A percentile compares a stretch with the other conserved stretches of the same genome.
Conservation (phyloP, 176 grass and related monocot species). For the Oryza australiensis region DNA sequence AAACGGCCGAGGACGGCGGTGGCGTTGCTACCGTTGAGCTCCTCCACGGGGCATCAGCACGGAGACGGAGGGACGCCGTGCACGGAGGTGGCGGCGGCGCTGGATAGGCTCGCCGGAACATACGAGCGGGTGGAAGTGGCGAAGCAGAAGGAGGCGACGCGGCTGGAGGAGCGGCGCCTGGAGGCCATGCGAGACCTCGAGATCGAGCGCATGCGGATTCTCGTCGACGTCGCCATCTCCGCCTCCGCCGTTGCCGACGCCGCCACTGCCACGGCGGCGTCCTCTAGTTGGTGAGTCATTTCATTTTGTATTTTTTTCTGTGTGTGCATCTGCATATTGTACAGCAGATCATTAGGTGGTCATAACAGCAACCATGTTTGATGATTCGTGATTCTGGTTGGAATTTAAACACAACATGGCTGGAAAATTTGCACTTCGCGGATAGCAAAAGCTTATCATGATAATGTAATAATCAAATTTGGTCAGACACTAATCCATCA, state of each 20-base stretch:
- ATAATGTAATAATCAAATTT: slow-evolving; percentile 15
- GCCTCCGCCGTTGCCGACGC: slow-evolving; percentile 1
- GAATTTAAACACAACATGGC: not conserved
- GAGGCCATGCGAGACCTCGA: slow-evolving; percentile 52
- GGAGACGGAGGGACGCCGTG: slow-evolving; percentile 11
- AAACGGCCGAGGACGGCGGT: slow-evolving; percentile 58
- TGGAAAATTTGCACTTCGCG: slow-evolving; percentile 13
- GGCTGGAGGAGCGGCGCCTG: slow-evolving; percentile 58
- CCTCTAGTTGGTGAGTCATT: slow-evolving; percentile 36
- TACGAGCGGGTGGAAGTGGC: slow-evolving; percentile 52
- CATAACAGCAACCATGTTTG: not conserved
- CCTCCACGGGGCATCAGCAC: slow-evolving; percentile 15
- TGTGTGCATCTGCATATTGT: not conserved
- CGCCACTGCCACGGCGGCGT: slow-evolving; percentile 12
- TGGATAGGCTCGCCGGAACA: slow-evolving; percentile 49
- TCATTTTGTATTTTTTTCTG: not conserved
- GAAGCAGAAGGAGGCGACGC: slow-evolving; percentile 50
- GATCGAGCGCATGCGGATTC: slow-evolving; percentile 57
- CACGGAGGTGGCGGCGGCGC: slow-evolving; percentile 42
- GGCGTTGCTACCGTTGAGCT: slow-evolving; percentile 30
- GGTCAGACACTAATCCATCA: not conserved
- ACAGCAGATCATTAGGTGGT: not conserved
- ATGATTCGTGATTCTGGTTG: slow-evolving; percentile 17
- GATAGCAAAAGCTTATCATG: not conserved
- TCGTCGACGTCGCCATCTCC: slow-evolving; percentile 52